These are phyloP conservation scores for Backusella sp. DNA, from an alignment of 192 early-diverging fungal species.

Conservation along the genomic window DNA sequence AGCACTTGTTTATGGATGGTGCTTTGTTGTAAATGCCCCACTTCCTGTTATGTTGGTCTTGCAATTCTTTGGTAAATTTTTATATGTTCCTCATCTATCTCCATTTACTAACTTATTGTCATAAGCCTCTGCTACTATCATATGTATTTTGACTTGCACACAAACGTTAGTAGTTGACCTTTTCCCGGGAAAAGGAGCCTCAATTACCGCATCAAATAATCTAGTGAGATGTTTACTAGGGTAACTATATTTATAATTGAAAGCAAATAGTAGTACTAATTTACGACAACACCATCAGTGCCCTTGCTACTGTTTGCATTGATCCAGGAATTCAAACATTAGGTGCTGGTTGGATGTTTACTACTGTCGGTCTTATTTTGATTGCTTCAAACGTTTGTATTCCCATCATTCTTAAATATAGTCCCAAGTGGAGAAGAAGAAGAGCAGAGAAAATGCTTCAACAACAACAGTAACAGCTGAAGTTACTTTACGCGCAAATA, in stretches of 20 bases:
- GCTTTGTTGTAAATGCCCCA: slow-evolving; percentile 10
- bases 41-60: slow-evolving; percentile 14
- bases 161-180: not conserved
- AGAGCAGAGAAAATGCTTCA: not conserved
- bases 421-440: not conserved
- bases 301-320: slow-evolving; percentile 13
- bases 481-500: not conserved
- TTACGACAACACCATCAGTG: not conserved
- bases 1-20: slow-evolving; percentile 25
- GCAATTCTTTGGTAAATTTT: slow-evolving; percentile 19
- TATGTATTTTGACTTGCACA: not conserved
- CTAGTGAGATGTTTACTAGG: not conserved
- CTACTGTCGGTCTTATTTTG: not conserved
- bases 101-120: no score
- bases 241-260: not conserved
- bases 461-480: no score
- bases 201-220: not conserved
- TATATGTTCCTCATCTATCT: no score
- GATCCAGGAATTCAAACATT: slow-evolving; percentile 17
- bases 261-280: not conserved
- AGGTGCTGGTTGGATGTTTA: slow-evolving; percentile 22
- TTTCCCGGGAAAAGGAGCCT: not conserved
- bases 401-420: not conserved
- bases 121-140: no score
- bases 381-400: not conserved